Base-by-base conservation (phyloP, 192 early-diverging fungal species). In the Coemansia sp. region DNA sequence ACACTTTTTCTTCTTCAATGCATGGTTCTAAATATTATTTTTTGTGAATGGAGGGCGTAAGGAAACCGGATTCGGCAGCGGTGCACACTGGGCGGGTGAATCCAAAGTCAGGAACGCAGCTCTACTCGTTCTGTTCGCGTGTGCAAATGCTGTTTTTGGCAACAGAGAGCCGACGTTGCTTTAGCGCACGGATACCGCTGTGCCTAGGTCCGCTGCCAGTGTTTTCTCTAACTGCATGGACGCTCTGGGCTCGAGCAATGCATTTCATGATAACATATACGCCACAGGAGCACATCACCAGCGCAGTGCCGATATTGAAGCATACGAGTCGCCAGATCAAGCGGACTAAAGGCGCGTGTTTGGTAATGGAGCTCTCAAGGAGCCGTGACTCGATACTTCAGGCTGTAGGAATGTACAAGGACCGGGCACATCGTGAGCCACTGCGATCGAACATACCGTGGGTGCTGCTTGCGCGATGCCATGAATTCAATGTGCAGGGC, bases 131-230 rank as follows among this genome's bases (percentile, higher is more conserved):
- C 6, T 71, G 72, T 63, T 70, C 67, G 10, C 64, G 70, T 12
- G 70, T 80, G 21, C 77, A 73, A 57, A 80, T 73, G 69, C 65
- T 80, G 0, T 67, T 69, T 27, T 60, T 80, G 21, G 72, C 72
- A 29, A 57, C 69, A 11, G 64, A 80, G 43, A 66, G 61, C 35
- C 72, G 77, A 15, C 77, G 73, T 37, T 67, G 63, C 57, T 74
- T 65, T 1, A 80, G 66, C 3, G 53, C 70, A 3, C 64, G 77
- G 8, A 50, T 80, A 19, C 69, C 72, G 5, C 62, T 56, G 21
- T 61, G 61, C 12, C 14, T 45, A 12, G 41, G 72, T 2, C 63
- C 71, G 3, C 37, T 80, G 58, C 72, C 77, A 5, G 77, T 74
- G 14, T 69, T 60, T 5, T 48, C 72, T 17, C 17, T 74, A n/a